Base-by-base conservation (phyloP, 768 basidiomycete species). In the Lanmaoa pseudosensibilis region DNA sequence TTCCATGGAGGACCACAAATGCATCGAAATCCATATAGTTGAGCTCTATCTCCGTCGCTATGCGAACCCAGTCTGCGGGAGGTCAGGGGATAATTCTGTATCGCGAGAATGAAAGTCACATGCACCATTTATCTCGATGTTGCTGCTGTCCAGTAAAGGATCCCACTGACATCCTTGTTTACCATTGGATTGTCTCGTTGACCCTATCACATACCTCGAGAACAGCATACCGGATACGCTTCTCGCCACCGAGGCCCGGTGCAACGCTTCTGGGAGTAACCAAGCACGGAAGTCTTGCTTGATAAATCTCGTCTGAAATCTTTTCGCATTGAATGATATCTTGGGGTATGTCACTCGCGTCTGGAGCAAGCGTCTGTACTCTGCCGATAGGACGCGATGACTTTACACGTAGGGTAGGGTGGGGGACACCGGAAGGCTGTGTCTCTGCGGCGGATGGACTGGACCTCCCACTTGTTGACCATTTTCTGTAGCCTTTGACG, bases 11-110 rank as follows among this genome's bases (percentile, higher is more conserved):
- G 32, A 97, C 77, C 19, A 98, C 85, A 66, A 98, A 97, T 0
- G 92, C 92, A 64, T 98, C 95, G 67, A 92, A 98, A 15, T 69
- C 64, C 33, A 79, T 69, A 66, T 97, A 97, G 69, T 97, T 97
- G 50, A 94, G 84, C 66, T 96, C 93, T 62, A 98, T 93, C 65
- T 98, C 95, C 1, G 85, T 87, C 0, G 93, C 90, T 34, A 98
- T 87, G 10, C 92, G 81, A 62, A 94, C 87, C 92, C 93, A 95
- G 65, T 94, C 93, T 90, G 66, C 52, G 38, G 56, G 64, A 49
- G 41, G 50, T 65, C 46, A 59, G 56, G 25, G 3, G 12, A 56
- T 25, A 46, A 12, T 34, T n/a, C 4, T 9, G 10, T 13, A 18
- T 54, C 34, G 38, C 47, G 55, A 34, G 8, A 11, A n/a, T 3